phyloP scores from a whole-genome alignment of 768 basidiomycete genomes.

The Favolaschia claudopus region DNA sequence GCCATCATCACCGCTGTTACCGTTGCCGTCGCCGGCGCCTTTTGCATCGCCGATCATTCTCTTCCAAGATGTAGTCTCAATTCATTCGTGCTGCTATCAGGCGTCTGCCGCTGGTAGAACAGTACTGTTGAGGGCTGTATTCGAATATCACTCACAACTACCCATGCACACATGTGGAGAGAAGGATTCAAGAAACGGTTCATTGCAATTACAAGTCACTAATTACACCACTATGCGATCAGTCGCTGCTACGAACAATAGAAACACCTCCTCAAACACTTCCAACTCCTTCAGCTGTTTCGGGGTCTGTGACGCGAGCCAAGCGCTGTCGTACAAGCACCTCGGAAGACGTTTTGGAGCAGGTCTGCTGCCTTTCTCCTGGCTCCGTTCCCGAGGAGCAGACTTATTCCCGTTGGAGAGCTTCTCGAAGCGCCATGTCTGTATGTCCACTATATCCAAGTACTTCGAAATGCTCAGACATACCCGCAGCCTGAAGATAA shows the following conservation, averaged over 20 bases:
- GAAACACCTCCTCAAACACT: slow-evolving; percentile 22
- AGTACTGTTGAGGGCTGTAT: no score
- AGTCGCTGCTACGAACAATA: slow-evolving; percentile 13
- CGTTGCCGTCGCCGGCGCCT: no score
- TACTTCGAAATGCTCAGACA: slow-evolving; percentile 18
- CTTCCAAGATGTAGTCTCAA: no score
- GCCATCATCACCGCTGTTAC: no score
- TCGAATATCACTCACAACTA: no score
- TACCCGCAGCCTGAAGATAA: slow-evolving; percentile 4
- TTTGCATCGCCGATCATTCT: no score
- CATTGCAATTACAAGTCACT: no score
- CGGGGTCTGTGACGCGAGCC: slow-evolving; percentile 3
- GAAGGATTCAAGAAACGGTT: no score
- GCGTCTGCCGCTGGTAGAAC: no score
- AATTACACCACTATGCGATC: slow-evolving; percentile 11
- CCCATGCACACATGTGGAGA: no score
- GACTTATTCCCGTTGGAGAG: neutral
- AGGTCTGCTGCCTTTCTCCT: neutral
- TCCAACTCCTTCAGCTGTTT: slow-evolving; percentile 4
- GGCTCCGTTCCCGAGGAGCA: neutral
- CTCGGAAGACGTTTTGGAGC: neutral
- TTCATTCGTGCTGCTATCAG: no score
- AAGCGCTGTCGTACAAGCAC: slow-evolving; percentile 6
- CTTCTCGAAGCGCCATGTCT: neutral
- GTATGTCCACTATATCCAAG: slow-evolving; percentile 12